Evolutionary conservation across 257 asterid species (phyloP).

Genomic region (Ligustrum vulgare): DNA sequence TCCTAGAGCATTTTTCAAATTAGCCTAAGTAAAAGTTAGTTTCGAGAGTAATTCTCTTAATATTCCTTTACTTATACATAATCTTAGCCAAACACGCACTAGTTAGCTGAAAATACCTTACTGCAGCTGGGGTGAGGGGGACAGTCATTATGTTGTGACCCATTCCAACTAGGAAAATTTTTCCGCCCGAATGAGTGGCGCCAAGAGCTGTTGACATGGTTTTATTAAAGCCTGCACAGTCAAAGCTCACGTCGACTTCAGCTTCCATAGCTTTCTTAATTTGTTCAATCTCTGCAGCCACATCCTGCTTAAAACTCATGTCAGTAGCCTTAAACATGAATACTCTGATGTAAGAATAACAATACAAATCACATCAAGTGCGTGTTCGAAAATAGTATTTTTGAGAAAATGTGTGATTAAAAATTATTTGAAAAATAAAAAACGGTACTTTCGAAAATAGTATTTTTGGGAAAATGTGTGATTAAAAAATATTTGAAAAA

Average conservation of each 20-base stretch:
- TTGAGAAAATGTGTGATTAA: too few relatives aligned
- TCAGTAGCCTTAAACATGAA: neutral
- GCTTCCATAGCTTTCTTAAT: constrained; percentile 71
- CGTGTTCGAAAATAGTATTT: too few relatives aligned
- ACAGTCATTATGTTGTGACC: constrained; percentile 75
- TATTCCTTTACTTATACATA: neutral
- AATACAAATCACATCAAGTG: too few relatives aligned
- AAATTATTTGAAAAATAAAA: too few relatives aligned
- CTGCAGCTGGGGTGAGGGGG: constrained; percentile 91
- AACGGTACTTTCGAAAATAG: too few relatives aligned
- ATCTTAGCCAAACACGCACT: neutral
- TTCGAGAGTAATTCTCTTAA: too few relatives aligned
- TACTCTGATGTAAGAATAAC: neutral
- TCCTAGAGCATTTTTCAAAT: neutral
- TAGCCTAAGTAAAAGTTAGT: neutral
- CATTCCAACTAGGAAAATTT: constrained; percentile 90
- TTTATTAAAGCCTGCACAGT: constrained; percentile 83
- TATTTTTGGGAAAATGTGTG: too few relatives aligned
- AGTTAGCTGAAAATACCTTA: constrained; percentile 45
- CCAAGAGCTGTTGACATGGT: constrained; percentile 88
- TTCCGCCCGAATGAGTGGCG: constrained; percentile 85
- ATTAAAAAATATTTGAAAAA: too few relatives aligned
- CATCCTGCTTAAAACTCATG: constrained; percentile 49
- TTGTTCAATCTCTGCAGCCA: constrained; percentile 52
- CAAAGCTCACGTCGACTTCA: constrained; percentile 55